A percentile compares a stretch with the other conserved stretches of the same genome.
These are phyloP conservation scores for Parafenestella ontariensis DNA, from an alignment of 2,329 filamentous ascomycete species.

Conservation along the genomic window DNA sequence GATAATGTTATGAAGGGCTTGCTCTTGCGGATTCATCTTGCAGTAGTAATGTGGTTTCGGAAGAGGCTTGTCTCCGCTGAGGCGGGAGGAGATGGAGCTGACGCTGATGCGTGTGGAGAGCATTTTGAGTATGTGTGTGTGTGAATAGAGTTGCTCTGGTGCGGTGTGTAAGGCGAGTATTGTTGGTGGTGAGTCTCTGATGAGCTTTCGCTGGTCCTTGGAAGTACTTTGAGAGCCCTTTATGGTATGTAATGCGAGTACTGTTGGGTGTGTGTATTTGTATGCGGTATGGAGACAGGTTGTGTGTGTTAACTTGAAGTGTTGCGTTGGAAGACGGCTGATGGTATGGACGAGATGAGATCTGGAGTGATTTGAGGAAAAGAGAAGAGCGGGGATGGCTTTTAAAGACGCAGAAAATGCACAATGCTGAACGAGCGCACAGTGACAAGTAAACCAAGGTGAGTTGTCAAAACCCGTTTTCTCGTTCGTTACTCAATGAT, in stretches of 20 bases:
- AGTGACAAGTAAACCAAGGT: not conserved
- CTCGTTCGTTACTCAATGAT: conserved; percentile 8
- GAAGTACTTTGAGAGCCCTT: too few species aligned
- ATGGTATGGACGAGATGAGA: not conserved
- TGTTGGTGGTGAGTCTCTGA: too few species aligned
- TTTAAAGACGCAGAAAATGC: not conserved
- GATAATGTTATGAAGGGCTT: conserved; percentile 23
- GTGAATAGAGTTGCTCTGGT: not conserved
- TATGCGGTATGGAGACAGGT: too few species aligned
- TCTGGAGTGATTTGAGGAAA: too few species aligned
- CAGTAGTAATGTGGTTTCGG: conserved; percentile 26
- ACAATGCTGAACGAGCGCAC: not conserved
- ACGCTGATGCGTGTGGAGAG: conserved; percentile 17
- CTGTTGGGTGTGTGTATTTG: too few species aligned
- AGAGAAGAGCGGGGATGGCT: too few species aligned
- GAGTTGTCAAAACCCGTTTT: not conserved
- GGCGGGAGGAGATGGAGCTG: conserved; percentile 14
- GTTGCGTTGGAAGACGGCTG: not conserved
- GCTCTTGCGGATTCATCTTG: conserved; percentile 30
- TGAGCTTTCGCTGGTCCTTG: too few species aligned
- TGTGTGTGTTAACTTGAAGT: not conserved
- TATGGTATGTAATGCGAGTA: too few species aligned
- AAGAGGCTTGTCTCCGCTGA: conserved; percentile 25
- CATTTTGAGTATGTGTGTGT: conserved; percentile 11
- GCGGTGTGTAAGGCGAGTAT: not conserved